Percentiles rank a stretch among this genome's conserved stretches.
Evolutionary conservation across 192 early-diverging fungal genomes (phyloP).

Genomic region (Entomortierella lignicola): DNA sequence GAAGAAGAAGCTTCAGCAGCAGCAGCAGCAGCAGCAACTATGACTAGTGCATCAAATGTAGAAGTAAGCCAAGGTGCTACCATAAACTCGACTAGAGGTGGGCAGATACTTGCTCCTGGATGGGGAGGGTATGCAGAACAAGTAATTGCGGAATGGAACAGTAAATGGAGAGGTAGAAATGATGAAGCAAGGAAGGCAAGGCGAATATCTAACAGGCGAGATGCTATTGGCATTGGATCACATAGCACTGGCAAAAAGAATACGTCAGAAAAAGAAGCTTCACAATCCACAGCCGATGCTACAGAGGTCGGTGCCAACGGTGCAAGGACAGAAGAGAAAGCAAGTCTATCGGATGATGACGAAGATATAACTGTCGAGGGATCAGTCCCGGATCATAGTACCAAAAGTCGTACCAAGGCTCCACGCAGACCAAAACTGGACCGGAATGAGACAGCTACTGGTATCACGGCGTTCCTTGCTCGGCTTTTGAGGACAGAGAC

Average conservation of each 20-base stretch:
- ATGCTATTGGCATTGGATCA: not conserved
- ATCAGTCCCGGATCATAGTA: not conserved
- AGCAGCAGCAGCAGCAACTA: not conserved
- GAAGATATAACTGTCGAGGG: not conserved
- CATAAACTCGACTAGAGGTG: not conserved
- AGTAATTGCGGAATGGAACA: conserved; percentile 48
- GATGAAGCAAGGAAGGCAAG: conserved; percentile 16
- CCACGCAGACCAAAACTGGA: conserved; percentile 14
- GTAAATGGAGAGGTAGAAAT: conserved; percentile 33
- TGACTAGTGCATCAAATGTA: not conserved
- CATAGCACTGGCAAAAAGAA: not conserved
- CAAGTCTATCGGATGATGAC: not conserved
- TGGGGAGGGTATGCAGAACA: conserved; percentile 53
- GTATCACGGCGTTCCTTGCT: conserved; percentile 34
- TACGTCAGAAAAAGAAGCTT: not conserved
- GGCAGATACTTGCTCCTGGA: conserved; percentile 11
- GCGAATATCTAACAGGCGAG: conserved; percentile 5
- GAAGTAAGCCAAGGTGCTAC: no score
- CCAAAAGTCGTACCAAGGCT: not conserved
- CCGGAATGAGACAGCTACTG: conserved; percentile 25
- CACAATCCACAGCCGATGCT: not conserved
- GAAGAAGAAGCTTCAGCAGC: conserved; percentile 20
- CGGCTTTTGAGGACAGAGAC: conserved; percentile 37
- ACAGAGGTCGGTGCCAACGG: no score
- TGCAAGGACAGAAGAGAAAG: not conserved